Percentiles rank a stretch among this genome's conserved stretches.
phyloP scores from a whole-genome alignment of 139 green algal species.

The Volvox reticuliferus region DNA sequence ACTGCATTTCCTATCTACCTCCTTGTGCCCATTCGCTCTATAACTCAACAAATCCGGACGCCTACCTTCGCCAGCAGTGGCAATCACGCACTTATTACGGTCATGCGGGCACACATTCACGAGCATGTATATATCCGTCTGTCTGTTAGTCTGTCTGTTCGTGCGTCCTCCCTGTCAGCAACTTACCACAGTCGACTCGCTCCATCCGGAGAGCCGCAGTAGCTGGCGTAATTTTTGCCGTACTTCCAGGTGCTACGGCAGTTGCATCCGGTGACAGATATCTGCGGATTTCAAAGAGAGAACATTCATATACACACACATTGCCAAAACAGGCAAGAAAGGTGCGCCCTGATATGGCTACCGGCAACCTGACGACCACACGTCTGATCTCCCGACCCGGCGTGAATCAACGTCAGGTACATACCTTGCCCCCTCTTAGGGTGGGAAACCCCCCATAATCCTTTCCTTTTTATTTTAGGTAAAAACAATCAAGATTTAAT shows the following conservation, averaged over 20 bases:
- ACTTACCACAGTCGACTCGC: background rate
- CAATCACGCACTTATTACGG: no score
- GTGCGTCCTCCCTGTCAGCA: background rate
- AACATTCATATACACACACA: background rate
- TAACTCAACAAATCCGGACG: no score
- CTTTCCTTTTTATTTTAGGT: no score
- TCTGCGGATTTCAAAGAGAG: background rate
- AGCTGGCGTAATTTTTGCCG: background rate
- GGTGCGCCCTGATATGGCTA: background rate
- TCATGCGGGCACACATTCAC: no score
- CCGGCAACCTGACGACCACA: background rate
- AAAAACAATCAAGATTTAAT: no score
- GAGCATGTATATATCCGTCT: no score
- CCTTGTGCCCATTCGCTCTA: no score
- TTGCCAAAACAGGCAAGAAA: background rate
- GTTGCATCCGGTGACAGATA: background rate
- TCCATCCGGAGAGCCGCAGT: background rate
- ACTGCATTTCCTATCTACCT: no score
- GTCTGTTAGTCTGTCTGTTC: background rate
- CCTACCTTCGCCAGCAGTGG: no score
- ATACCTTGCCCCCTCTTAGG: no score
- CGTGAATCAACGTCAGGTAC: no score
- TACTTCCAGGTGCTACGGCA: slow-evolving; percentile 10
- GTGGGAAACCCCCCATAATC: no score
- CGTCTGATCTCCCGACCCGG: background rate